These are phyloP conservation scores for Candida incommunis DNA, from an alignment of 805 yeast species.

Conservation along the genomic window DNA sequence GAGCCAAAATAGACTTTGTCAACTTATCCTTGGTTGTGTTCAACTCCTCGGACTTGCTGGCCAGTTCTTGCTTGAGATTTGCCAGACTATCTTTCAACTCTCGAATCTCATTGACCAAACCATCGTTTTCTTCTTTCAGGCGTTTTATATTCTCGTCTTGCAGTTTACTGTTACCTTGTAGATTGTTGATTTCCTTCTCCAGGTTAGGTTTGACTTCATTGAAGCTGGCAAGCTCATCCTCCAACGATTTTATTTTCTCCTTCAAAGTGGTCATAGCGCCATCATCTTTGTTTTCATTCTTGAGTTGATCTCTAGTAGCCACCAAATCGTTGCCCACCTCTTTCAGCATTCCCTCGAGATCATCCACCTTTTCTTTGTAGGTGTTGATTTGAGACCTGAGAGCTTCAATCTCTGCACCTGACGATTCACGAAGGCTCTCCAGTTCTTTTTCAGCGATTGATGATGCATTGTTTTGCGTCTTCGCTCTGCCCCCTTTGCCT, in stretches of 20 bases:
- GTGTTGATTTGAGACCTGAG: constrained; percentile 4
- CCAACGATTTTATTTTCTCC: constrained; percentile 11
- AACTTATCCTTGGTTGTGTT: background rate
- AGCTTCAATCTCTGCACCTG: constrained; percentile 2
- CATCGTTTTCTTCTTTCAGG: constrained; percentile 1
- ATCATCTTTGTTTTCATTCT: constrained; percentile 16
- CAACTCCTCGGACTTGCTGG: constrained; percentile 7
- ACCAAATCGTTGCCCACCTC: constrained; percentile 73
- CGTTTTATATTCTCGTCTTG: constrained; percentile 5
- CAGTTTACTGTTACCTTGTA: constrained; percentile 7
- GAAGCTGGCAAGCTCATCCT: constrained; percentile 6
- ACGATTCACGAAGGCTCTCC: background rate
- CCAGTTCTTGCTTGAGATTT: background rate
- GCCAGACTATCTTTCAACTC: background rate
- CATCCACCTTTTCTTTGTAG: constrained; percentile 45
- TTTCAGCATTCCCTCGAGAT: constrained; percentile 59
- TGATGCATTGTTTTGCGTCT: background rate
- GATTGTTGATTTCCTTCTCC: constrained; percentile 5
- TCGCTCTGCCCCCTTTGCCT: constrained; percentile 6
- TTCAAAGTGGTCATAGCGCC: constrained; percentile 6
- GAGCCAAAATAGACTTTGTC: background rate
- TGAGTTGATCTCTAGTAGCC: constrained; percentile 45
- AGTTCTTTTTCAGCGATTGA: constrained; percentile 1
- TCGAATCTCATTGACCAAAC: constrained; percentile 1
- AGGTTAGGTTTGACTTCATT: constrained; percentile 9